Conservation (phyloP, 805 yeast genomes). For the Candida railenensis region DNA sequence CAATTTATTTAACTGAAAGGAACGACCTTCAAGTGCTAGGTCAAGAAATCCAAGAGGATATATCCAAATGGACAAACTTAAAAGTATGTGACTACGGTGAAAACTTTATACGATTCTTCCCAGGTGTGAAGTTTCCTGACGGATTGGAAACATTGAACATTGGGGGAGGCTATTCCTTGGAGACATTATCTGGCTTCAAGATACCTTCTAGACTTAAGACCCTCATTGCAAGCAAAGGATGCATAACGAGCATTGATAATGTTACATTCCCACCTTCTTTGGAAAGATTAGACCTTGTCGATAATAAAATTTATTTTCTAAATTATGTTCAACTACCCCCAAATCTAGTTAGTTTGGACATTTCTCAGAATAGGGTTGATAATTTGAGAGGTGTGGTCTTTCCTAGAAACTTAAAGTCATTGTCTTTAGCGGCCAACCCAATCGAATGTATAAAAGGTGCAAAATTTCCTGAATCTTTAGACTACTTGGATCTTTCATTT, state of each 20-base stretch:
- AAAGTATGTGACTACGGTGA: constrained; percentile 36
- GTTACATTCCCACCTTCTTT: constrained; percentile 33
- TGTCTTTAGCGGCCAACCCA: constrained; percentile 37
- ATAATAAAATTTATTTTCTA: constrained; percentile 38
- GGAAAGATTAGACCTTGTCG: constrained; percentile 31
- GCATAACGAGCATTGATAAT: constrained; percentile 34
- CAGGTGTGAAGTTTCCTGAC: constrained; percentile 40
- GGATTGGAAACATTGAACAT: constrained; percentile 35
- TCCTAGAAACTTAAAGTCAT: constrained; percentile 28
- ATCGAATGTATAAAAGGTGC: constrained; percentile 42
- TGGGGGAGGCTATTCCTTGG: constrained; percentile 39
- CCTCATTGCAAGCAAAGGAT: constrained; percentile 33
- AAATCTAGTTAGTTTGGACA: constrained; percentile 26
- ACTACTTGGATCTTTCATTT: constrained; percentile 38
- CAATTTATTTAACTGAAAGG: constrained; percentile 33
- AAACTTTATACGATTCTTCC: constrained; percentile 35
- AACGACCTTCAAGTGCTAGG: constrained; percentile 31
- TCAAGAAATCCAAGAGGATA: constrained; percentile 37
- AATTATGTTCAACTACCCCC: constrained; percentile 40
- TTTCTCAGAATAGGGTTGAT: constrained; percentile 41
- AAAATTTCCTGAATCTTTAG: constrained; percentile 37
- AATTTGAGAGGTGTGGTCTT: constrained; percentile 35
- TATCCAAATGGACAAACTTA: constrained; percentile 32
- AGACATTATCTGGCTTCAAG: constrained; percentile 38
- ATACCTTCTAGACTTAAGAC: constrained; percentile 31